These are phyloP conservation scores for Saprolegnia diclina DNA, from an alignment of 352 stramenopile species.

Conservation along the genomic window DNA sequence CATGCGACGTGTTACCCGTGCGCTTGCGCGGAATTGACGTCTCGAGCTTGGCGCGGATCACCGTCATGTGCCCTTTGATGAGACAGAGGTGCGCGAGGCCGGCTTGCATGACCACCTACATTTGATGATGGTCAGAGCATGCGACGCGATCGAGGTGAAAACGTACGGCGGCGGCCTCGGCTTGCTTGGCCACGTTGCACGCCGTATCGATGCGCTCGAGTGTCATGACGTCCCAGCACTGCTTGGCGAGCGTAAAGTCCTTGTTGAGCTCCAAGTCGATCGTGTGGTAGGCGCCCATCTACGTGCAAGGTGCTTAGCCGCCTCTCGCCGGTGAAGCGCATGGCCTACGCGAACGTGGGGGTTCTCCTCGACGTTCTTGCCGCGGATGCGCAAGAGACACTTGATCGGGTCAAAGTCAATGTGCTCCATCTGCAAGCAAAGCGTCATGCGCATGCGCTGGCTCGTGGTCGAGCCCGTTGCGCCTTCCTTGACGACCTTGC, in stretches of 20 bases:
- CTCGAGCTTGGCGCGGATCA: slow-evolving; percentile 93
- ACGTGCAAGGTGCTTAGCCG: slow-evolving; percentile 7
- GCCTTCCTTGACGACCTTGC: slow-evolving; percentile 96
- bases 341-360: slow-evolving; percentile 87
- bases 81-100: slow-evolving; percentile 96
- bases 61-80: slow-evolving; percentile 95
- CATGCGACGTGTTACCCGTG: slow-evolving; percentile 89
- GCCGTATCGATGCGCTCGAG: slow-evolving; percentile 95
- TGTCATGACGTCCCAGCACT: slow-evolving; percentile 96
- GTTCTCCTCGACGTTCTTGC: slow-evolving; percentile 92
- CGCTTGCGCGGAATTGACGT: slow-evolving; percentile 96
- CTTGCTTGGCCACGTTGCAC: slow-evolving; percentile 90
- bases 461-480: slow-evolving; percentile 93
- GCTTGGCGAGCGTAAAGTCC: slow-evolving; percentile 95
- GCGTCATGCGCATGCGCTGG: slow-evolving; percentile 91
- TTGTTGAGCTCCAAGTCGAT: slow-evolving; percentile 95
- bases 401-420: slow-evolving; percentile 94
- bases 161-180: slow-evolving; percentile 87
- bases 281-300: slow-evolving; percentile 97
- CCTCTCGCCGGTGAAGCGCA: not conserved
- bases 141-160: not conserved
- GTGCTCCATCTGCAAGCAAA: slow-evolving; percentile 94
- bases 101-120: slow-evolving; percentile 90
- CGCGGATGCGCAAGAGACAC: slow-evolving; percentile 92
- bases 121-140: not conserved